Evolutionary conservation across 805 yeast genomes (phyloP), one percentile per base, ranked within the genome.

Genomic region (Pichia cabralensis): DNA sequence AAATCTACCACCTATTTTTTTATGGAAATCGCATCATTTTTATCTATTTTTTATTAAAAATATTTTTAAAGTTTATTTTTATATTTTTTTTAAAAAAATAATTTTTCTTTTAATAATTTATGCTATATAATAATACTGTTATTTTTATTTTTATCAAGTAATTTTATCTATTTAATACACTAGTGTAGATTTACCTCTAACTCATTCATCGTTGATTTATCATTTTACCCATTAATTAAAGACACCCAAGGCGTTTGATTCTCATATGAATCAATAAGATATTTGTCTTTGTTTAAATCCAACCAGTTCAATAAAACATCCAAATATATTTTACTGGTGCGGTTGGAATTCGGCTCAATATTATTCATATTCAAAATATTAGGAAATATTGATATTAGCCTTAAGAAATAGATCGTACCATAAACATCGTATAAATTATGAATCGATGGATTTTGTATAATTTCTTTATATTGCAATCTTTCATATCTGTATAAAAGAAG

Each of bases 321-420:
- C 38, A 78, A 47, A 39, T 76, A 74, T 8, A 58, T 62, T 39
- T 74, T 64, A 39, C 84, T 55, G 13, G 69, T 67, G 6, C 62
- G 64, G 5, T 80, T 60, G 35, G 86, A 74, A 38, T 76, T 78
- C n/a, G 70, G 65, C 47, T 86, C 96, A 86, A 86, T 81, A 8
- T 76, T 61, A 1, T 95, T 76, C 42, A 76, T 78, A 1, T 84
- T 69, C 35, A 88, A 68, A n/a, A 86, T 60, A 9, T 85, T 92
- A 0, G 98, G 97, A 28, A 92, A 58, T 1, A 82, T 65, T 12
- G 83, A 79, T 43, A 86, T 63, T 37, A 89, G 58, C 43, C 98
- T 64, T 40, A 89, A 58, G 24, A 92, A 60, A 56, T 88, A 96
- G 47, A 83, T 88, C 1, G 79, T 67, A 0, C 96, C 95, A 49